phyloP scores from a whole-genome alignment of 2,329 filamentous ascomycete genomes.

The Coniochaeta ligniaria region DNA sequence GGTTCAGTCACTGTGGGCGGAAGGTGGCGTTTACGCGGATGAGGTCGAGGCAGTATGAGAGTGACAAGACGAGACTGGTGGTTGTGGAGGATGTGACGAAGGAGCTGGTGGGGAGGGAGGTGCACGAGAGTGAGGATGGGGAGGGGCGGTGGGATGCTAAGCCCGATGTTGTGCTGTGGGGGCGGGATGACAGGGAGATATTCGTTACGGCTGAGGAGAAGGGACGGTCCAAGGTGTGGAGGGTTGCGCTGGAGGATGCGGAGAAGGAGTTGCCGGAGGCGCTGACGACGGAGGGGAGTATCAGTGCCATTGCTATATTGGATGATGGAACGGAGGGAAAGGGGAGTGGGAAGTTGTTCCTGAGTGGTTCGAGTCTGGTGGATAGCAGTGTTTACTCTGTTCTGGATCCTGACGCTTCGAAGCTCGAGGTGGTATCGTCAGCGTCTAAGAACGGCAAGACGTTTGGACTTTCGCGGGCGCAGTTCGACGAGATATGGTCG shows the following conservation, averaged over 20 bases:
- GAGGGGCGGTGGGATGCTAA: conserved; percentile 54
- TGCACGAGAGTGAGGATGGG: conserved; percentile 55
- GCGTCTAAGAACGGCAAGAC: conserved; percentile 57
- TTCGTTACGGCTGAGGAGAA: conserved; percentile 69
- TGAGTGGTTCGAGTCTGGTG: conserved; percentile 61
- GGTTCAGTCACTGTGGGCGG: conserved; percentile 67
- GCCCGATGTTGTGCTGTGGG: conserved; percentile 51
- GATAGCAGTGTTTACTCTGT: conserved; percentile 67
- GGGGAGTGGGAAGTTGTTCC: conserved; percentile 42
- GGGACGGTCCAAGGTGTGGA: conserved; percentile 56
- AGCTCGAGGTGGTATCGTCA: conserved; percentile 47
- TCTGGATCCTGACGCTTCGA: conserved; percentile 36
- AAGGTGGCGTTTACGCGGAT: conserved; percentile 73
- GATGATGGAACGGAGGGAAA: conserved; percentile 18
- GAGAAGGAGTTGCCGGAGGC: conserved; percentile 40
- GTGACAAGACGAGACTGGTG: conserved; percentile 66
- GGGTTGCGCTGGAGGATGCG: conserved; percentile 46
- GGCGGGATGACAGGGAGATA: conserved; percentile 51
- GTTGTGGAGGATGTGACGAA: conserved; percentile 52
- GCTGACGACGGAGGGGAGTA: conserved; percentile 43
- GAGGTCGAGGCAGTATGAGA: conserved; percentile 70
- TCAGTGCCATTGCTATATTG: conserved; percentile 46
- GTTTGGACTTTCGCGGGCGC: conserved; percentile 56
- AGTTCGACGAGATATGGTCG: conserved; percentile 65
- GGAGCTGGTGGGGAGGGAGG: conserved; percentile 47